phyloP scores from a whole-genome alignment of 345 rosid genomes.

The Eucalyptus shirleyi region DNA sequence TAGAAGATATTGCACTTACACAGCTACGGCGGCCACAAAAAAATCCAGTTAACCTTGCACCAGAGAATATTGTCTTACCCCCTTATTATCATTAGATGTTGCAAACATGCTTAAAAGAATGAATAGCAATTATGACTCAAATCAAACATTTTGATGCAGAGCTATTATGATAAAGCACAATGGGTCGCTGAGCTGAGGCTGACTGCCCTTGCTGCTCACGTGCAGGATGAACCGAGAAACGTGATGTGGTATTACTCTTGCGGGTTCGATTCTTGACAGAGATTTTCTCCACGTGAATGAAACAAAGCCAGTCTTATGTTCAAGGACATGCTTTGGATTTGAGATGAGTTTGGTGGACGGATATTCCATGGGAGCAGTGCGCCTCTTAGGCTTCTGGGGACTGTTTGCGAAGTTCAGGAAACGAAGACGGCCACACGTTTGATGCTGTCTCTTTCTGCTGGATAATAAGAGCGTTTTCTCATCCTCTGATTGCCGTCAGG shows the following conservation, averaged over 20 bases:
- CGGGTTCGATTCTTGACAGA: not conserved
- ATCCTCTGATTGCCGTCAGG: not conserved
- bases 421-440: not conserved
- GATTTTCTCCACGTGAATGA: not conserved
- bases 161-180: not conserved
- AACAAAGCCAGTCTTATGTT: not conserved
- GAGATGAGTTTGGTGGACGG: not conserved
- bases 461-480: not conserved
- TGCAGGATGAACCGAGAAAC: not conserved
- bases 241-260: not conserved
- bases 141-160: not conserved
- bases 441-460: not conserved
- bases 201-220: not conserved
- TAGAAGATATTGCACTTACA: not conserved
- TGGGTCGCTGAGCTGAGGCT: not conserved
- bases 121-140: not conserved
- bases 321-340: not conserved
- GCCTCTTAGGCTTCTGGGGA: not conserved
- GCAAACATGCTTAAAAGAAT: not conserved
- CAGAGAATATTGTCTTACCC: not conserved
- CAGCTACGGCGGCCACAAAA: not conserved
- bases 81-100: not conserved
- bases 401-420: not conserved
- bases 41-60: not conserved
- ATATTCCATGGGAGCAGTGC: not conserved